Base-by-base conservation (phyloP, 31 red algal genomes). In the Asparagopsis taxiformis region DNA sequence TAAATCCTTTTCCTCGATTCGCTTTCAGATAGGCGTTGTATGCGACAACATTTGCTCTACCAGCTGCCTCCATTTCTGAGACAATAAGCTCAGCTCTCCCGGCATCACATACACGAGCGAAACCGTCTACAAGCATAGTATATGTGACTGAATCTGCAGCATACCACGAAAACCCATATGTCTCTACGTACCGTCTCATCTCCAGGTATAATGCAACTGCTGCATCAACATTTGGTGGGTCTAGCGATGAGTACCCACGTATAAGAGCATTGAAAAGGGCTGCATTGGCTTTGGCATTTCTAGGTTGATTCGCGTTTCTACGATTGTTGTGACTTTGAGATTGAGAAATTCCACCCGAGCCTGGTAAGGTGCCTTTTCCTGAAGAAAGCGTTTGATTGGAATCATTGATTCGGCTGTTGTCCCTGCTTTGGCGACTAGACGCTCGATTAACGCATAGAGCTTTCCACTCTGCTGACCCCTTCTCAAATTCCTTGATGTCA, bases 241-340 rank as follows among this genome's bases (percentile, higher is more conserved):
- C 59, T 3, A 78, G 72, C 3, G 74, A 78, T 3, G 75, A 79
- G 36, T 89, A 74, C 28, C 74, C 85, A 30, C 85, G 85, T 57
- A 89, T 89, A 11, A 89, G 59, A 26, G 75, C 74, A 37, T 89
- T 89, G 51, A 89, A 89, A 0, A 79, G 44, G 20, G 74, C 65
- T 24, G 75, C 75, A 36, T 78, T 79, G 29, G 85, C 85, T 37
- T 79, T 89, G 9, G 85, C 85, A 55, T 85, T 85, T n/a, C 59
- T 39, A 13, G 80, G 80, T 37, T 85, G 80, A 56, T 85, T 85
- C 2, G 68, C 70, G 69, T 75, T 85, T 36, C 80, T 65, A 17
- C 80, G 57, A 16, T 51, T 36, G 31, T 32, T 37, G 41, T 62
- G 62, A 30, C 34, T 22, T 3, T 67, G 62, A 37, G 51, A 66